Percentiles rank a stretch among this genome's conserved stretches.
These are phyloP conservation scores for Phlebiopsis gigantea DNA, from an alignment of 768 basidiomycete species.

Conservation along the genomic window DNA sequence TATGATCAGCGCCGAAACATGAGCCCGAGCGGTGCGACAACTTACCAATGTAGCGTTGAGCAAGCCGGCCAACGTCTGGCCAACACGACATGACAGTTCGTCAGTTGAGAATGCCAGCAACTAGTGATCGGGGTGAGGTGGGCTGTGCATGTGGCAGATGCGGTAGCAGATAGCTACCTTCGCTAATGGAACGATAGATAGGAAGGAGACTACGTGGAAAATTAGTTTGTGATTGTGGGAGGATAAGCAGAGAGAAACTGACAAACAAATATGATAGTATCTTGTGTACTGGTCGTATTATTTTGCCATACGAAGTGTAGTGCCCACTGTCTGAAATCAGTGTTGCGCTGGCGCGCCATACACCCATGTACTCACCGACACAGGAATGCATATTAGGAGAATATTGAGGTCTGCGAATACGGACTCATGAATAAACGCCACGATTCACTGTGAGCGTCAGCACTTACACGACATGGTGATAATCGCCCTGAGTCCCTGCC, in stretches of 20 bases:
- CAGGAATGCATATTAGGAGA: conserved; percentile 65
- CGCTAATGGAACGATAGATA: conserved; percentile 81
- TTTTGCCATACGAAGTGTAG: conserved; percentile 53
- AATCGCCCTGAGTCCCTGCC: conserved; percentile 48
- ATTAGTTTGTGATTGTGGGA: neutral
- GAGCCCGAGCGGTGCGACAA: neutral
- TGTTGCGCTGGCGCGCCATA: neutral
- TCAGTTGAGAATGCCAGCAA: conserved; percentile 83
- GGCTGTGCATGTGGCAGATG: neutral
- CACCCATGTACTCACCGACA: conserved; percentile 43
- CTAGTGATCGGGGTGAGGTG: conserved; percentile 27
- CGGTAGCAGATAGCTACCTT: conserved; percentile 42
- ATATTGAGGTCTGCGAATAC: conserved; percentile 55
- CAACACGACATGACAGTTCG: conserved; percentile 75
- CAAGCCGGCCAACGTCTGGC: conserved; percentile 78
- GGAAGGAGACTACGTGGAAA: conserved; percentile 54
- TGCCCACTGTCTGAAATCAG: conserved; percentile 51
- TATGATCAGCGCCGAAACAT: neutral
- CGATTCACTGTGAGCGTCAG: neutral
- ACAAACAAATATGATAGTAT: conserved; percentile 75
- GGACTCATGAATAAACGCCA: neutral
- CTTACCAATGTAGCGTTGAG: conserved; percentile 78
- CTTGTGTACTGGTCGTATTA: conserved; percentile 25
- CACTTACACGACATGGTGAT: conserved; percentile 51
- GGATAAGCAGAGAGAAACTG: conserved; percentile 26